Evolutionary conservation across 495 filamentous ascomycete genomes (phyloP).

Genomic region (Xylaria curta): DNA sequence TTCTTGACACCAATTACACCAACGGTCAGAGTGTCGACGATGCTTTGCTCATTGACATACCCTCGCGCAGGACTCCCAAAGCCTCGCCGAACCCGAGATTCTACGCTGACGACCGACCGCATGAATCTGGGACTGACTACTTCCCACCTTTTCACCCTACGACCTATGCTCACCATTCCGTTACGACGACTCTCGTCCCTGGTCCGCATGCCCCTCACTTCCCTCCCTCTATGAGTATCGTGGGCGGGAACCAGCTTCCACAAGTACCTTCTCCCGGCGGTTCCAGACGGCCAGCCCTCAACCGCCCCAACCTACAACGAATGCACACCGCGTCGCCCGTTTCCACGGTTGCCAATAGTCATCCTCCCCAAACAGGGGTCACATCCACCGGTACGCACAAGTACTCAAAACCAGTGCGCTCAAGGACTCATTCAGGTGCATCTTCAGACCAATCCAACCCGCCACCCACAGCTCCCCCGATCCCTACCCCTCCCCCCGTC

Average conservation of each 20-base stretch:
- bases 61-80: slow-evolving; percentile 78
- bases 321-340: slow-evolving; percentile 81
- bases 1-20: slow-evolving; percentile 85
- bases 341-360: slow-evolving; percentile 59
- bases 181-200: slow-evolving; percentile 38
- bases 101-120: slow-evolving; percentile 69
- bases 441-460: slow-evolving; percentile 53
- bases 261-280: slow-evolving; percentile 83
- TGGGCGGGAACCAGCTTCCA: slow-evolving; percentile 80
- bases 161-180: slow-evolving; percentile 40
- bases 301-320: slow-evolving; percentile 65
- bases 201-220: slow-evolving; percentile 47
- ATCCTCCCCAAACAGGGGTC: slow-evolving; percentile 40
- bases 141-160: slow-evolving; percentile 82
- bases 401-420: slow-evolving; percentile 42
- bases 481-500: slow-evolving; percentile 40
- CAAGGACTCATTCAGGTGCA: slow-evolving; percentile 60
- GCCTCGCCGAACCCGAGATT: slow-evolving; percentile 69
- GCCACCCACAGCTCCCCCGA: slow-evolving; percentile 36
- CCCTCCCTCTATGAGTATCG: slow-evolving; percentile 72
- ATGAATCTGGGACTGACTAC: slow-evolving; percentile 81
- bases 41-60: slow-evolving; percentile 89
- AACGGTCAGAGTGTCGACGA: slow-evolving; percentile 90
- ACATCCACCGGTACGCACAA: slow-evolving; percentile 48
- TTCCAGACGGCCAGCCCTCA: slow-evolving; percentile 52